A percentile compares a stretch with the other conserved stretches of the same genome.
Conservation (phyloP, 2,329 filamentous ascomycete species). For the Diplodia intermedia region DNA sequence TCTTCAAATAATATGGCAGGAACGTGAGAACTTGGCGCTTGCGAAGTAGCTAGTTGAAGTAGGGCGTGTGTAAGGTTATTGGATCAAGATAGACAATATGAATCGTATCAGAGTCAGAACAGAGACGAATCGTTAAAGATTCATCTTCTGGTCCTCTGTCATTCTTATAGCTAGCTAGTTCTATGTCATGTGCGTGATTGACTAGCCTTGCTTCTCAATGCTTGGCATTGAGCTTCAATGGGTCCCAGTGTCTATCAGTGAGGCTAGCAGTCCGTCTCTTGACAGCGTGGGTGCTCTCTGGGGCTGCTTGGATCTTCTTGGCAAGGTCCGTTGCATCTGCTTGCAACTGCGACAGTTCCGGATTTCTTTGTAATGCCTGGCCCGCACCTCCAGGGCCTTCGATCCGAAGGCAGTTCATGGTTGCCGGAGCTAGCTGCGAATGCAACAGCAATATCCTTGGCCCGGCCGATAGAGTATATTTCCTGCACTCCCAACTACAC, state of each 20-base stretch:
- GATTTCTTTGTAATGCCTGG: slow-evolving; percentile 2
- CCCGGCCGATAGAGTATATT: neutral
- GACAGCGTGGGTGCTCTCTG: neutral
- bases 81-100: no score
- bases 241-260: no score
- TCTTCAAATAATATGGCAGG: no score
- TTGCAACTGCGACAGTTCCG: slow-evolving; percentile 18
- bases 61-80: no score
- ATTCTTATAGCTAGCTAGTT: no score
- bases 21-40: neutral
- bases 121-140: no score
- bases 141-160: no score
- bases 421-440: neutral
- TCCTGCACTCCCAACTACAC: neutral
- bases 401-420: slow-evolving; percentile 5
- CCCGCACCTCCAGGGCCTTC: slow-evolving; percentile 23
- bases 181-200: no score
- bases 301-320: neutral
- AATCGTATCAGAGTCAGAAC: no score
- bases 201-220: no score
- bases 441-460: neutral
- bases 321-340: neutral
- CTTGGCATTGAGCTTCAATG: no score
- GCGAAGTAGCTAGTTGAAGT: neutral
- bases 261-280: no score